Evolutionary conservation across 495 filamentous ascomycete species (phyloP), one percentile per base, ranked within the genome.

Genomic region (Lophiotrema nucula): DNA sequence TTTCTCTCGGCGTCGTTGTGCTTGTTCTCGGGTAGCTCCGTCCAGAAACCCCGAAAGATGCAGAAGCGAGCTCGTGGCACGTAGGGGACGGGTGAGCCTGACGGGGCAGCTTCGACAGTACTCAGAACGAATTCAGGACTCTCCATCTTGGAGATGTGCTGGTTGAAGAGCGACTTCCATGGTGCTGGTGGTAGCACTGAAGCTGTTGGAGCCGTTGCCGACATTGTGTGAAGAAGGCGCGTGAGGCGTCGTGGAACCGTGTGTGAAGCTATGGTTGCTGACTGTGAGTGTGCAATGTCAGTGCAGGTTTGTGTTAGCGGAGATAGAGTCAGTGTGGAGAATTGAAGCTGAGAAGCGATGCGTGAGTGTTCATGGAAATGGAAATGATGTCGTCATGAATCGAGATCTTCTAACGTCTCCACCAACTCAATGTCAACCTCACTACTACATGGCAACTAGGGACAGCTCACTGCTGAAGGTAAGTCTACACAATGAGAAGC

Each of bases 41-140:
- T 84, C 76, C 87, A 95, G 72, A 96, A 82, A 67, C 93, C 91
- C 57, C 93, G 88, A 75, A 81, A 92, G 65, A 95, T 81, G 69
- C 84, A 83, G 57, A 74, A 82, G 42, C 86, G 79, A 18, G 79
- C 74, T 53, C 85, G 81, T 2, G 86, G 86, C 11, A 84, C 67
- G 47, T 77, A 76, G 3, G 50, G 66, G 13, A 47, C 67, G 16
- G 61, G 35, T 3, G 56, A 65, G 47, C 47, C 55, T 45, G 27
- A 10, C 16, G 74, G 64, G 53, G 75, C 61, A 55, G 78, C 67
- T 41, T 79, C 78, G 15, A 92, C 68, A 3, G 88, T 89, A 26
- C 81, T 72, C 57, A 96, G 78, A 16, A 83, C 82, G 74, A 95
- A 92, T 49, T 88, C 84, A 2, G 87, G 79, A 22, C 76, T 76